phyloP scores from a whole-genome alignment of 2,329 filamentous ascomycete species.

The Domatiomyces catenatus region DNA sequence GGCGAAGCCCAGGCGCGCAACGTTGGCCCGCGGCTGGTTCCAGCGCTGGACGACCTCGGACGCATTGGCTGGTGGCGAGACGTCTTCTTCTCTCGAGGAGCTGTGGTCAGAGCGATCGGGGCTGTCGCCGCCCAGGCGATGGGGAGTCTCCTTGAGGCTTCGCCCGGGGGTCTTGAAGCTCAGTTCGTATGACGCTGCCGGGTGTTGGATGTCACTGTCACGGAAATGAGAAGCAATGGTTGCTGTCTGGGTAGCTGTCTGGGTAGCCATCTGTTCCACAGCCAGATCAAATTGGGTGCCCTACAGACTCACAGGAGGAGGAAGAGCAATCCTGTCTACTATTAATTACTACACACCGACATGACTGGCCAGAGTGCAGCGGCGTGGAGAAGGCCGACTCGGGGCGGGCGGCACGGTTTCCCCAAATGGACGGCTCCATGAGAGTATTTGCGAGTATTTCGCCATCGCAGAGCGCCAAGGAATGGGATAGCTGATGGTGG shows the following conservation, averaged over 20 bases:
- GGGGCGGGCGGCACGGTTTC: not conserved
- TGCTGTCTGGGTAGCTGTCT: not conserved
- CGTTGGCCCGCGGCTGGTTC: conserved; percentile 46
- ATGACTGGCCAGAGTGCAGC: not conserved
- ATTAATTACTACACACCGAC: no score
- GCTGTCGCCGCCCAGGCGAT: conserved; percentile 3
- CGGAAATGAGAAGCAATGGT: not conserved
- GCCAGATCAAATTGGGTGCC: not conserved
- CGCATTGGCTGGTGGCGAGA: conserved; percentile 1
- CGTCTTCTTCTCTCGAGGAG: conserved; percentile 1
- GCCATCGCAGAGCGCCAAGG: not conserved
- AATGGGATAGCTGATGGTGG: no score
- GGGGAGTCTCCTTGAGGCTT: conserved; percentile 7
- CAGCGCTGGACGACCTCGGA: conserved; percentile 35
- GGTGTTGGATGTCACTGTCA: not conserved
- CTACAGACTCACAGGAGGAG: no score
- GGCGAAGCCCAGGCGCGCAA: conserved; percentile 31
- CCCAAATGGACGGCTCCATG: not conserved
- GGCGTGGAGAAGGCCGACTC: not conserved
- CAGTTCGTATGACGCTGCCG: conserved; percentile 7
- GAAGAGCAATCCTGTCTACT: no score
- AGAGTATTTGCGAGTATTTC: not conserved
- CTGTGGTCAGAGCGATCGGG: not conserved
- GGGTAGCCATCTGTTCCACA: no score
- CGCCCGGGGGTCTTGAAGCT: conserved; percentile 8